A percentile compares a stretch with the other conserved stretches of the same genome.
phyloP scores from a whole-genome alignment of 345 rosid species.

The Microthlaspi erraticum region DNA sequence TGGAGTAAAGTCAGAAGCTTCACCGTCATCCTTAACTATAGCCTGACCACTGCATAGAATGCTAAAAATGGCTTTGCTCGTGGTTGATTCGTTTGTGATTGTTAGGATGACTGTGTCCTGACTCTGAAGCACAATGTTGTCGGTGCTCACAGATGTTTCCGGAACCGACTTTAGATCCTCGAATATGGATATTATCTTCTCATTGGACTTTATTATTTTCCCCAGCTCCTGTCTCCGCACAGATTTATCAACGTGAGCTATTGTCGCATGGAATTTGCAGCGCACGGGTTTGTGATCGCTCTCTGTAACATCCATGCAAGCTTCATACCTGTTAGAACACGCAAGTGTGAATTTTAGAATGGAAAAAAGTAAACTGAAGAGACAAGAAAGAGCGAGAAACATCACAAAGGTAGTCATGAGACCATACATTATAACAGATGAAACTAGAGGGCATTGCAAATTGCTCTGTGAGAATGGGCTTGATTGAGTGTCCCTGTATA shows the following conservation, averaged over 20 bases:
- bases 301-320: conserved; percentile 94
- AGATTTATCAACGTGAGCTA: conserved; percentile 86
- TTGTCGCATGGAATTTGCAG: conserved; percentile 75
- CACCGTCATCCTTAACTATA: conserved; percentile 61
- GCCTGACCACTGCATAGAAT: conserved; percentile 68
- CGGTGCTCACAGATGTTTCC: conserved; percentile 64
- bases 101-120: conserved; percentile 71
- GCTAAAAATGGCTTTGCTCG: conserved; percentile 61
- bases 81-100: conserved; percentile 66
- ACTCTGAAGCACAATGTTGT: conserved; percentile 70
- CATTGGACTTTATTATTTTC: conserved; percentile 61
- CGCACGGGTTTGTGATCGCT: conserved; percentile 98
- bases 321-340: conserved; percentile 67
- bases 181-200: conserved; percentile 54
- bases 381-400: conserved; percentile 1
- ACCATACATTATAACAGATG: conserved; percentile 72
- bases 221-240: conserved; percentile 82
- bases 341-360: not conserved
- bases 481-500: conserved; percentile 79
- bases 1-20: conserved; percentile 53
- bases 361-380: not conserved
- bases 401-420: not conserved
- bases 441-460: conserved; percentile 81
- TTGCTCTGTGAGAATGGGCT: conserved; percentile 62
- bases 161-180: conserved; percentile 65